These are phyloP conservation scores for Komagataella kurtzmanii DNA, from an alignment of 805 yeast genomes.

Conservation along the genomic window DNA sequence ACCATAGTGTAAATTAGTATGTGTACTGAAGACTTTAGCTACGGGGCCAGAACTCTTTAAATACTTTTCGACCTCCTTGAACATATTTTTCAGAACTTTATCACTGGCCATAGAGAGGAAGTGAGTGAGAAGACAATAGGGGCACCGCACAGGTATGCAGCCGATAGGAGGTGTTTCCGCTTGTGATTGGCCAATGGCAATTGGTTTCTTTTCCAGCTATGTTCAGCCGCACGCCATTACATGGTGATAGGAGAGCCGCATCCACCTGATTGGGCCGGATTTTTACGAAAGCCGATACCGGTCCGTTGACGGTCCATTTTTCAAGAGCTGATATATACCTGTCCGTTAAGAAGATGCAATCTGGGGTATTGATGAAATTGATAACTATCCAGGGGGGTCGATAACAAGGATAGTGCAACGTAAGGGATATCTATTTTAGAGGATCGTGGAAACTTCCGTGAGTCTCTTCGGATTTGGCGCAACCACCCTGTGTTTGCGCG, in stretches of 20 bases:
- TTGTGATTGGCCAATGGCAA: not conserved
- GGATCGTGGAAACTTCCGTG: not conserved
- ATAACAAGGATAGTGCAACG: not conserved
- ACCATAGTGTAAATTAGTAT: slow-evolving; percentile 30
- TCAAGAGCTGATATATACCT: not conserved
- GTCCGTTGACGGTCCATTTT: not conserved
- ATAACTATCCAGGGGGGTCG: not conserved
- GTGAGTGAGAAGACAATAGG: not conserved
- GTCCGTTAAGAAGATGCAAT: not conserved
- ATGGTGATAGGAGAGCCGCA: not conserved
- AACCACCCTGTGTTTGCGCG: not conserved
- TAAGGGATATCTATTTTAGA: not conserved
- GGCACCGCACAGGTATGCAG: not conserved
- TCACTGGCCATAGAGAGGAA: not conserved
- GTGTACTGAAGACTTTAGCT: not conserved
- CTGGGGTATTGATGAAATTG: not conserved
- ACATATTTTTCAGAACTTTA: not conserved
- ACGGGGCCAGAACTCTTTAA: not conserved
- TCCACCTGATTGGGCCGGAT: not conserved
- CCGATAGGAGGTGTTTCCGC: not conserved
- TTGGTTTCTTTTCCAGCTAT: not conserved
- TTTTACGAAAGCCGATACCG: not conserved
- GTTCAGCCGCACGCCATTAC: not conserved
- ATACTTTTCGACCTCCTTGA: not conserved
- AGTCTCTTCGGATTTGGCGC: not conserved